Base-by-base conservation (phyloP, 2,329 filamentous ascomycete genomes). In the Epichloe glyceriae region DNA sequence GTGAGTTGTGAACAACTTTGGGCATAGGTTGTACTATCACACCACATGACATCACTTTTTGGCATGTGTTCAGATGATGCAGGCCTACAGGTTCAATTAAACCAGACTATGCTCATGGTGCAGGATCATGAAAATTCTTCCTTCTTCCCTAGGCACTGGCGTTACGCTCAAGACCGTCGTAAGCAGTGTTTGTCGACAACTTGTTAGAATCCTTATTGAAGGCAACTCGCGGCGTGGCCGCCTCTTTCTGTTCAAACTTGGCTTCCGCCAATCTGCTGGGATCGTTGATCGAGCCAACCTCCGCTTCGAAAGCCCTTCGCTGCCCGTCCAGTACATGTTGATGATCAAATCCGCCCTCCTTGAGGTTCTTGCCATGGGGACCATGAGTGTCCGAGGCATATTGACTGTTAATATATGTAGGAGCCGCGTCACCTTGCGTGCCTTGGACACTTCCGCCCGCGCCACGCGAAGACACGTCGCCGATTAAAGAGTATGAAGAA, bases 261-360 rank as follows among this genome's bases (percentile, higher is more conserved):
- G 63, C 55, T 61, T 75, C 74, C 4, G 74, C 73, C 39, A 67
- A 52, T 8, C 69, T 58, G 47, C 68, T 66, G 4, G 75, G 75
- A 56, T 78, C 75, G 52, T 74, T 61, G 57, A 69, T 63, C 5
- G 67, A 70, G 2, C 74, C 75, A 53, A 71, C 69, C 56, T 75
- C 69, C 4, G 67, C 57, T 49, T 64, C 60, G 53, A 73, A 62
- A 2, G 68, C 65, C 53, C 66, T 69, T 59, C 66, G 60, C 38
- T 66, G 51, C 4, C 64, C 69, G 52, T 72, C 67, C 49, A 65
- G 53, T 4, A 61, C 60, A 47, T 62, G 60, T 8, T 60, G 56
- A 5, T 62, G 50, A 46, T 65, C 65, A 33, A 70, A 65, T 8
- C 61, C 65, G 2, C 62, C 58, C 49, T 71, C 68, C 35, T 69